Conservation (phyloP, 495 filamentous ascomycete species). For the Tuber borchii region DNA sequence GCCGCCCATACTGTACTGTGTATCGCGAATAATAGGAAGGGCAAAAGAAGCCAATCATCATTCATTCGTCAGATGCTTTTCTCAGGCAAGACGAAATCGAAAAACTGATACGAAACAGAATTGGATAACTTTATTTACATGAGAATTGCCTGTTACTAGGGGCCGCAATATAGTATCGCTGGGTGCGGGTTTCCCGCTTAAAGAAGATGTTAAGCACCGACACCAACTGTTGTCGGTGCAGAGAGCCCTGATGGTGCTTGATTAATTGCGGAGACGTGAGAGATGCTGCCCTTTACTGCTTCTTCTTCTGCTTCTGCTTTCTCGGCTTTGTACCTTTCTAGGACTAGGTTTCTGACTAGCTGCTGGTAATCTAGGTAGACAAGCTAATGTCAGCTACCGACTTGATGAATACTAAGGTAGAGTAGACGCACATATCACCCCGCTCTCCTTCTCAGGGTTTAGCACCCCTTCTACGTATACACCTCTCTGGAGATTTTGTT, state of each 20-base stretch:
- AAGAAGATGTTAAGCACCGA: not conserved
- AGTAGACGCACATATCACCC: constrained; percentile 41
- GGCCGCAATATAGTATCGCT: not conserved
- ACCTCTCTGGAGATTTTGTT: constrained; percentile 52
- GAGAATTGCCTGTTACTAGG: not conserved
- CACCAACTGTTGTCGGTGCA: not conserved
- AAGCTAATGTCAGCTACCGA: not conserved
- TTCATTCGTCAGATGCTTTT: not conserved
- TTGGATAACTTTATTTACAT: not conserved
- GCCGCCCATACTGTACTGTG: too few relatives aligned
- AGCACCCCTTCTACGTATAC: constrained; percentile 56
- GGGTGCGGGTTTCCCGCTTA: not conserved
- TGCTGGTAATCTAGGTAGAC: constrained; percentile 50
- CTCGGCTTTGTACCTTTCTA: constrained; percentile 48
- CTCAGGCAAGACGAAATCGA: not conserved
- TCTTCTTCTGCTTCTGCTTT: constrained; percentile 16
- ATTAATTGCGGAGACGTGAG: not conserved
- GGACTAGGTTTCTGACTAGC: constrained; percentile 52
- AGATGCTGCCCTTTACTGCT: not conserved
- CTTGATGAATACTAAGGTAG: not conserved
- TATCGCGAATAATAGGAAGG: not conserved
- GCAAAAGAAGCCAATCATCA: not conserved
- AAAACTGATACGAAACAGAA: not conserved
- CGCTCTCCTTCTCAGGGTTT: constrained; percentile 55
- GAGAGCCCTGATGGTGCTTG: not conserved